Base-by-base conservation (phyloP, 495 filamentous ascomycete genomes). In the Aspergillus kassunensis region DNA sequence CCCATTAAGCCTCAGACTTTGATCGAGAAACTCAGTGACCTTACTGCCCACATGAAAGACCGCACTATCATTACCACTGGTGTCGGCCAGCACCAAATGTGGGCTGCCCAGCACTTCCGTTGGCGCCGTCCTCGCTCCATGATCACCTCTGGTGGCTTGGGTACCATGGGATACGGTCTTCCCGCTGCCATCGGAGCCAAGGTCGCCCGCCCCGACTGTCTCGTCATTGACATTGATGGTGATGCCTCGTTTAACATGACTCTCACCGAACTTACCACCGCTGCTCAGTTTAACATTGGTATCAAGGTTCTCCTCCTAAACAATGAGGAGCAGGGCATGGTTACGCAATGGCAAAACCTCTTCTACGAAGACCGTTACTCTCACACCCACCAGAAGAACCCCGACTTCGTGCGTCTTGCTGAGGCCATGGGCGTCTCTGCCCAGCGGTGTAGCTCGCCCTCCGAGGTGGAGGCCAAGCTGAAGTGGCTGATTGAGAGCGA, bases 241-340 rank as follows among this genome's bases (percentile, higher is more conserved):
- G 91, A 97, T 67, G 90, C 92, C 24, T 95, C 90, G n/a, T 95
- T 97, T 74, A 83, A 83, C 72, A 97, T 97, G 92, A 96, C 92
- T 20, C 76, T 96, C 41, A 91, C 89, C 6, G 92, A 97, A 68
- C 78, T 97, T 49, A 83, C 82, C n/a, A 96, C 92, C 0, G 89
- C 88, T 18, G 79, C 83, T 13, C 90, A 97, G 65, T 96, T 96
- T 75, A 85, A 91, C 68, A 92, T 96, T 65, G 90, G 86, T 41
- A 83, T 93, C 66, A 97, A 97, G 76, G 75, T 97, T 43, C 84
- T 97, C 54, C 73, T 97, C 35, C 70, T 97, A 5, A 97, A 97
- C 71, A 97, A 97, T 65, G 91, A 96, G 69, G 91, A 95, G 66
- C 91, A 96, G 68, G 74, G 68, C 47, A 97, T 97, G 92, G 90